Conservation (phyloP, 257 asterid genomes). For the Gentiana straminea region DNA sequence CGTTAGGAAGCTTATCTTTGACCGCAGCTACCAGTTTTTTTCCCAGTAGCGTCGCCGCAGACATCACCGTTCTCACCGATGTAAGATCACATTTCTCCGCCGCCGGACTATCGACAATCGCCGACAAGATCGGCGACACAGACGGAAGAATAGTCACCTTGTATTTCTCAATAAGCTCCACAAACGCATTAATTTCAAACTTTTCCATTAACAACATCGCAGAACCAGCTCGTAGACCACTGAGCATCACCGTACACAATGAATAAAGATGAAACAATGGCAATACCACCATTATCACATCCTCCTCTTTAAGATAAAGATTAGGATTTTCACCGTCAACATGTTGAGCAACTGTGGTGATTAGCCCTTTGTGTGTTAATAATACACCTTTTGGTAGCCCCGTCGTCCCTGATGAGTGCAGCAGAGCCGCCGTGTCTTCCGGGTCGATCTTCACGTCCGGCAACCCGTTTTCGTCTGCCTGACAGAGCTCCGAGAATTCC, state of each 20-base stretch:
- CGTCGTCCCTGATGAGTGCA: slow-evolving; percentile 17
- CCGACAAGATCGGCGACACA: slow-evolving; percentile 18
- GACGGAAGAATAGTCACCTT: slow-evolving; percentile 15
- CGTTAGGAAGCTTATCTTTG: too few relatives aligned
- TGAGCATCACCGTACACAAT: slow-evolving; percentile 12
- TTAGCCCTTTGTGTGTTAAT: slow-evolving; percentile 18
- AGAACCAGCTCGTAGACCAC: slow-evolving; percentile 20
- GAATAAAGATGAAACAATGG: slow-evolving; percentile 20
- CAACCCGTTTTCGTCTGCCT: neutral
- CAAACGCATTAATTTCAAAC: slow-evolving; percentile 10
- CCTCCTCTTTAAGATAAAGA: slow-evolving; percentile 11
- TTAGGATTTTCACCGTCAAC: slow-evolving; percentile 22
- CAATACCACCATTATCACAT: slow-evolving; percentile 14
- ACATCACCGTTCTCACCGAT: slow-evolving; percentile 15
- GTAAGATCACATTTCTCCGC: slow-evolving; percentile 13
- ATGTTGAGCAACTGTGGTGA: slow-evolving; percentile 20
- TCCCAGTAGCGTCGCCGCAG: slow-evolving; percentile 20
- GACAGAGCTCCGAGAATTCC: slow-evolving; percentile 1
- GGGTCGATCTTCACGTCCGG: slow-evolving; percentile 7
- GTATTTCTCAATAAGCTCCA: slow-evolving; percentile 12
- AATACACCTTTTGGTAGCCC: slow-evolving; percentile 12
- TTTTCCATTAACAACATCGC: slow-evolving; percentile 14
- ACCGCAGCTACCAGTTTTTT: slow-evolving; percentile 4
- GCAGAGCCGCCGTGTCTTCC: slow-evolving; percentile 11
- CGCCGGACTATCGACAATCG: slow-evolving; percentile 15